A percentile compares a stretch with the other conserved stretches of the same genome.
Conservation (phyloP, 2,329 filamentous ascomycete species). For the Penicillium sp. region DNA sequence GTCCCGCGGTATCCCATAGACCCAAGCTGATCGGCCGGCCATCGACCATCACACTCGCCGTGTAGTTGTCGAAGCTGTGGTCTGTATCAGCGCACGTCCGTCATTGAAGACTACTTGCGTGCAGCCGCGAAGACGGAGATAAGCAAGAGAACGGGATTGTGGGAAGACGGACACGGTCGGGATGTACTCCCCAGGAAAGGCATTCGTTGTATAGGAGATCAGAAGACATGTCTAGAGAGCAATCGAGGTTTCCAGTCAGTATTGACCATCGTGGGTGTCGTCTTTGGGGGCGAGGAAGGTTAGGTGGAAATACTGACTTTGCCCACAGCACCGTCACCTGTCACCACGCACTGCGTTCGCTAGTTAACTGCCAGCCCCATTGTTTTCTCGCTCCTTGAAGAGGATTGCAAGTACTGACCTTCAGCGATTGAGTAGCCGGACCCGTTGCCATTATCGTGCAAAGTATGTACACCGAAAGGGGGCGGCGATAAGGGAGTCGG, state of each 20-base stretch:
- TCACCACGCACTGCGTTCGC: conserved; percentile 81
- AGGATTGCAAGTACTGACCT: conserved; percentile 62
- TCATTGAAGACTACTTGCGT: too few relatives aligned
- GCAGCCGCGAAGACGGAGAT: conserved; percentile 2
- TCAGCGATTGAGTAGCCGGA: conserved; percentile 83
- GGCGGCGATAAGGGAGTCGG: conserved; percentile 11
- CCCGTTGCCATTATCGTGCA: conserved; percentile 64
- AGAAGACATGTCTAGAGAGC: conserved; percentile 84
- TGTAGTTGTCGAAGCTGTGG: conserved; percentile 93
- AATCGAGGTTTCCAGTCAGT: conserved; percentile 3
- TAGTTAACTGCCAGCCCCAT: conserved; percentile 36
- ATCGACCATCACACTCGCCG: conserved; percentile 97
- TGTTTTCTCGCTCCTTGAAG: conserved; percentile 10
- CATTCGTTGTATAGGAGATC: conserved; percentile 99
- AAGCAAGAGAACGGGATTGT: neutral
- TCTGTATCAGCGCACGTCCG: conserved; percentile 21
- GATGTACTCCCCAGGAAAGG: conserved; percentile 99
- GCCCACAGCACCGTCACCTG: conserved; percentile 97
- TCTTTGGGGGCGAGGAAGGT: neutral
- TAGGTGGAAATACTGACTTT: conserved; percentile 63
- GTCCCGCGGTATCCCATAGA: conserved; percentile 96
- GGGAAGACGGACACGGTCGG: conserved; percentile 68
- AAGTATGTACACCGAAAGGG: conserved; percentile 18
- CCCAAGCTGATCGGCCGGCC: conserved; percentile 95
- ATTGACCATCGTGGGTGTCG: too few relatives aligned